Conservation (phyloP, 2,329 filamentous ascomycete genomes). For the Gaeumannomyces sp. region DNA sequence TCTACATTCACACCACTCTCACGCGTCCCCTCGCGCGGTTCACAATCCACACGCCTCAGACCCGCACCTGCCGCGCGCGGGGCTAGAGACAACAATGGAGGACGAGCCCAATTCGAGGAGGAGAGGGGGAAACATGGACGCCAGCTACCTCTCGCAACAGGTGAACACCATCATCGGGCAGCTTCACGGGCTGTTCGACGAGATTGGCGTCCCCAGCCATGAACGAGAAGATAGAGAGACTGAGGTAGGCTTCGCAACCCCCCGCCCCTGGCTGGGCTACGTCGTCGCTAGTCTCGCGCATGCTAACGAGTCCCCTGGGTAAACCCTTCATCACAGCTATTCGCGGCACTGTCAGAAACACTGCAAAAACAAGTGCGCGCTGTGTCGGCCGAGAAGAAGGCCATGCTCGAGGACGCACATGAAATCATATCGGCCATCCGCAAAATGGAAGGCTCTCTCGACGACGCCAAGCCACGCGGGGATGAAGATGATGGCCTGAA, state of each 20-base stretch:
- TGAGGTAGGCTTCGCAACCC: conserved; percentile 55
- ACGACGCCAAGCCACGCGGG: conserved; percentile 63
- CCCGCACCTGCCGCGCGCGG: background rate
- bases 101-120: background rate
- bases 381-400: conserved; percentile 83
- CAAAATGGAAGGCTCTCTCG: conserved; percentile 88
- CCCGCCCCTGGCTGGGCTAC: background rate
- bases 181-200: conserved; percentile 90
- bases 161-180: conserved; percentile 90
- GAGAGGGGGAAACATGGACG: conserved; percentile 58
- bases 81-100: background rate
- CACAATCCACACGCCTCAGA: no score
- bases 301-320: conserved; percentile 4
- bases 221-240: conserved; percentile 85
- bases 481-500: conserved; percentile 62
- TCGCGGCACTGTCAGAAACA: conserved; percentile 84
- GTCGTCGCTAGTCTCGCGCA: background rate
- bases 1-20: background rate
- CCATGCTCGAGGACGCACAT: conserved; percentile 83
- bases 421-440: conserved; percentile 77
- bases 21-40: background rate
- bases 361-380: conserved; percentile 82
- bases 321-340: conserved; percentile 57
- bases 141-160: conserved; percentile 88
- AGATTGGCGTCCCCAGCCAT: conserved; percentile 91